Base-by-base conservation (phyloP, 257 asterid genomes). In the Solanum tarapatanum region DNA sequence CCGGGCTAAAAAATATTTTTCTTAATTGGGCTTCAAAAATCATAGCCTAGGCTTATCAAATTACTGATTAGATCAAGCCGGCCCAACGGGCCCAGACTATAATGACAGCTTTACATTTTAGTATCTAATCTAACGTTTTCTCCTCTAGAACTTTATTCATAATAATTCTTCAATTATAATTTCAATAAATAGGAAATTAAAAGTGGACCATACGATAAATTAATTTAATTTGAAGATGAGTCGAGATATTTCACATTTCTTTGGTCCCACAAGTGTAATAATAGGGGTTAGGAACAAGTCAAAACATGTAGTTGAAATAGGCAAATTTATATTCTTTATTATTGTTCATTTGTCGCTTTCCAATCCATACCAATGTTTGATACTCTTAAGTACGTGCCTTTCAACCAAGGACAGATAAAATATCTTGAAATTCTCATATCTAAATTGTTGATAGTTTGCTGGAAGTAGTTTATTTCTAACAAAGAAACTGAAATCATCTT, bases 41-140 rank as follows among this genome's bases (percentile, higher is more conserved):
- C 5, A 0, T 43, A 43, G 1, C 2, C 0, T 2, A 43, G 0
- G 1, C 16, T 0, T 43, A 43, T 43, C 5, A 11, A 43, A 43
- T 43, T 2, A 43, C 16, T 5, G 1, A 0, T 4, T 43, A 43
- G 51, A 0, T 5, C 5, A 43, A 0, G 5, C 2, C 5, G 51
- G 0, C 14, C 5, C 51, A 43, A 43, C 51, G 16, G 0, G 0
- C 17, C 6, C 4, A 43, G 5, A 43, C 0, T 2, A 43, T 43
- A 43, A 3, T 4, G 0, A 11, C 2, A 0, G 1, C 8, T 60
- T 62, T 62, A 51, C 23, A 16, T 5, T 51, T 2, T 24, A 66
- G 1, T 66, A 7, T 66, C 16, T 66, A 24, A 24, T 11, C 73
- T 66, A 24, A 66, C 9, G 3, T 66, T 66, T 66, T 26, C 2